Base-by-base conservation (phyloP, 1,284 basidiomycete genomes). In the Peniophora sp. region DNA sequence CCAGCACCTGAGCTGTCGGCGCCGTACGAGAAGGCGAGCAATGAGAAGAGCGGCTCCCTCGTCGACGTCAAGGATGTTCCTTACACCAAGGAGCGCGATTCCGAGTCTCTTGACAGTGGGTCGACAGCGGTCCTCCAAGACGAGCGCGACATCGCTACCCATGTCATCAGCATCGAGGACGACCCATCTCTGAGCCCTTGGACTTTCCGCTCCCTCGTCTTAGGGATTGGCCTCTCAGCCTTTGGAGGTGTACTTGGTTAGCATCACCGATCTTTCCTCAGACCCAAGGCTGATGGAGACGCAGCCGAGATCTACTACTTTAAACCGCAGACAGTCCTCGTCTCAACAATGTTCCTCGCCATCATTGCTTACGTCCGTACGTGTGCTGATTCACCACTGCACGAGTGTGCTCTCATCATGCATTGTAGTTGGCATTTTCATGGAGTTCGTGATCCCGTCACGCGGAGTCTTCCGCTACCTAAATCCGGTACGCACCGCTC, bases 81-180 rank as follows among this genome's bases (percentile, higher is more conserved):
- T 12, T 32, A 32, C 12, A 32, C 27, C 6, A 32, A 32, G 27
- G 27, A 32, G 27, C 27, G 27, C 27, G 70, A 71, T 41, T 47
- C 63, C 44, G 72, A 72, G 53, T 62, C 61, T 2, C 52, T 32
- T 12, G 27, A 32, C 27, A 32, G 27, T 12, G 17, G 48, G 24
- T 58, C 57, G 43, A 41, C 37, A 8, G 64, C 67, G 35, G 68
- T 76, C 22, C 66, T 77, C 14, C 57, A 68, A 41, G 64, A 65
- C 53, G 74, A 73, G 54, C 67, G 72, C 36, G 77, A 78, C 51
- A 70, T 80, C 36, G 74, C 66, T 36, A 77, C 75, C 59, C 79
- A 43, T 71, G 60, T 64, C 68, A 76, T 79, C 73, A 72, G 68
- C 68, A 1, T 66, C 65, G 46, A 70, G 68, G 54, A 55, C 35